Evolutionary conservation across 768 basidiomycete species (phyloP), one percentile per base, ranked within the genome.

Genomic region (Tubosaeta sp.): DNA sequence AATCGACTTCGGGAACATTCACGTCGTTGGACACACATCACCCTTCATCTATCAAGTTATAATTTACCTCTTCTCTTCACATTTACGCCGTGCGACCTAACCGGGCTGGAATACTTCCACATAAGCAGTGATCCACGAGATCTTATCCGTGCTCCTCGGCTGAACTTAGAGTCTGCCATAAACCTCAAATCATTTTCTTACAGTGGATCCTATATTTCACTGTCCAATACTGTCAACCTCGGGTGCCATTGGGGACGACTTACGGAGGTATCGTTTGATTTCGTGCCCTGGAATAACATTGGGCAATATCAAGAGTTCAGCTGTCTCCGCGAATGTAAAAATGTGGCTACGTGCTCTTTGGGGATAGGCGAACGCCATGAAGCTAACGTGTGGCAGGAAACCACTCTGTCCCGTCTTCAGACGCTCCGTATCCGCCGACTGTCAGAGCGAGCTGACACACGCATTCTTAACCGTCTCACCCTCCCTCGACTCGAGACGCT

Each of bases 311-410:
- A 39, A 14, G 47, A 51, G 14, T 48, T 55, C 26, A 29, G 1
- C n/a, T 17, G 38, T 12, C 57, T 63, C 5, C 25, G 27, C 2
- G 39, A 32, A 13, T 63, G 61, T 32, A 48, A 37, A 48, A 63
- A 58, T 38, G 44, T 65, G 16, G 59, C 54, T 22, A 43, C 42
- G 8, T 55, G 44, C 9, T 66, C 54, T 32, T n/a, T 66, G 32
- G 59, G 59, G 0, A 51, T 64, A 9, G 45, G 53, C 44, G 38
- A n/a, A n/a, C n/a, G n/a, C n/a, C n/a, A n/a, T n/a, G n/a, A n/a
- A n/a, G n/a, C n/a, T n/a, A n/a, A 22, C n/a, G n/a, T n/a, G n/a
- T n/a, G n/a, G n/a, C n/a, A n/a, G n/a, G n/a, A n/a, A n/a, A n/a
- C n/a, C n/a, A n/a, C n/a, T n/a, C n/a, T n/a, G n/a, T n/a, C n/a